These are phyloP conservation scores for Linnemannia exigua DNA, from an alignment of 192 early-diverging fungal species.

Conservation along the genomic window DNA sequence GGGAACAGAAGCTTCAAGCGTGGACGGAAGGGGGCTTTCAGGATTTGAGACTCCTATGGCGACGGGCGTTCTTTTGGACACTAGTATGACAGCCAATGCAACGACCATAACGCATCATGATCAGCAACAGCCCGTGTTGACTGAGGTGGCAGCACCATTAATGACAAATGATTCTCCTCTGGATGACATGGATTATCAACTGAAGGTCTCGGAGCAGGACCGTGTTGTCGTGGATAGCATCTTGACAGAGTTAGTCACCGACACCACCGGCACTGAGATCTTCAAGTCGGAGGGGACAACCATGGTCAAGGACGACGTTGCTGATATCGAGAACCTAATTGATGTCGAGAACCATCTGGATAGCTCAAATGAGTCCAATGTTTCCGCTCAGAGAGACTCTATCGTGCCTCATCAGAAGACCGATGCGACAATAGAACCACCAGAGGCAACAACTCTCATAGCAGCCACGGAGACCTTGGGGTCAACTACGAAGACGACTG, in stretches of 20 bases:
- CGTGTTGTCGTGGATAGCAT: not conserved
- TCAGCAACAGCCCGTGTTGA: not conserved
- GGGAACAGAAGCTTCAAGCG: too few species aligned
- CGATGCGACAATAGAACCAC: too few species aligned
- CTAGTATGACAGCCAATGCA: not conserved
- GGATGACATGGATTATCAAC: slow-evolving; percentile 11
- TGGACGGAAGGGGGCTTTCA: not conserved
- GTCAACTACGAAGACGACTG: not conserved
- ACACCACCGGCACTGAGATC: not conserved
- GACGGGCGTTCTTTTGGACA: not conserved
- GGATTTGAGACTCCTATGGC: not conserved
- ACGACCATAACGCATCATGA: not conserved
- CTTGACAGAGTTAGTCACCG: not conserved
- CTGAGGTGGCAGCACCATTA: not conserved
- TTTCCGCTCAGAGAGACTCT: too few species aligned
- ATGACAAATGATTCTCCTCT: not conserved
- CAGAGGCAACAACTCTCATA: not conserved
- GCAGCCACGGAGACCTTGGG: not conserved
- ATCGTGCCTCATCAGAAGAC: not conserved
- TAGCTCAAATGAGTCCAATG: not conserved
- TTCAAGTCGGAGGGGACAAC: not conserved
- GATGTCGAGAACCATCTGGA: not conserved
- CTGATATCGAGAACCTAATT: not conserved
- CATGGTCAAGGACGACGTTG: not conserved
- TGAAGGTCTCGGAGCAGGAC: slow-evolving; percentile 15